Base-by-base conservation (phyloP, 768 basidiomycete species). In the Floccularia luteovirens region DNA sequence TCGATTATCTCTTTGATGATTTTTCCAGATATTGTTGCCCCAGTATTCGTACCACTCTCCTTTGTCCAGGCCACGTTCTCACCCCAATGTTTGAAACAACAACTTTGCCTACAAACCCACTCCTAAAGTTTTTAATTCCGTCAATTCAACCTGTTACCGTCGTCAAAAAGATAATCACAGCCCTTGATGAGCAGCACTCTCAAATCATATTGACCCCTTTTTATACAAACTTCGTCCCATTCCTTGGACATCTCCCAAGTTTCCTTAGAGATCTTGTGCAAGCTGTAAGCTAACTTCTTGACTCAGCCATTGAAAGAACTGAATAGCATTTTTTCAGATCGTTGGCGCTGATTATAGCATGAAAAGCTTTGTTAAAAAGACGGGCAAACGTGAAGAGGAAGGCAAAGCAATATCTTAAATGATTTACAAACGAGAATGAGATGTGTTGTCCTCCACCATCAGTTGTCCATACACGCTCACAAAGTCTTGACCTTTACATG, bases 41-140 rank as follows among this genome's bases (percentile, higher is more conserved):
- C 1, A 58, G 66, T 31, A 79, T 99, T 59, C 83, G 89, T n/a
- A 94, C 91, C 7, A 92, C 90, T 2, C 70, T 97, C 16, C 61
- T 98, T 43, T 69, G 81, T 39, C 82, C 94, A 0, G 88, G 89
- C 1, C 84, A 89, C 55, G 67, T 90, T 51, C 58, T 70, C 31
- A 94, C 93, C 0, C 70, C 74, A 2, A 72, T 98, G 54, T 98
- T 97, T 63, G 71, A 78, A 12, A 71, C 68, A 0, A 52, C 74
- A 16, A 59, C 54, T 7, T 59, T 80, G 30, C 78, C 86, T 3
- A 51, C 58, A 24, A 67, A 62, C 41, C 45, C 57, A 20, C 50
- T 81, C 28, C 77, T 72, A 60, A 69, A 67, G 41, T 97, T 98
- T 66, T 70, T 91, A 53, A 70, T 79, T 34, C 91, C 91, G 1